Evolutionary conservation across 768 basidiomycete species (phyloP).

Genomic region (Boletus insuetus): DNA sequence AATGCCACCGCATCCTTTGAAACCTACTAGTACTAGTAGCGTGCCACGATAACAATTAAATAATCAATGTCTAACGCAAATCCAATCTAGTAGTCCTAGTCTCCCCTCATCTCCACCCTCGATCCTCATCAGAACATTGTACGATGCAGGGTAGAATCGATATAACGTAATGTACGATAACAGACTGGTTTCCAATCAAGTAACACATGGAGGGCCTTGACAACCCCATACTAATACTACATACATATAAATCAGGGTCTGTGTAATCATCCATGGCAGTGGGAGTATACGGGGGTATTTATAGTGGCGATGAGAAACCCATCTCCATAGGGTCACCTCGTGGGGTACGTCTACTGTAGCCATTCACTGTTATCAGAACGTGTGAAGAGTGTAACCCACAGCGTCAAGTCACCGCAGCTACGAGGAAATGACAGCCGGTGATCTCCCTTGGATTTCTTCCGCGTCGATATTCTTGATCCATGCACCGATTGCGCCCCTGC

Average conservation of each 20-base stretch:
- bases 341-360: slow-evolving; percentile 13
- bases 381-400: slow-evolving; percentile 1
- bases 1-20: background rate
- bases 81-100: background rate
- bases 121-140: background rate
- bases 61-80: background rate
- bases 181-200: slow-evolving; percentile 5
- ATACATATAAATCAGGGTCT: slow-evolving; percentile 9
- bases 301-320: slow-evolving; percentile 21
- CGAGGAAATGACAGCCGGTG: slow-evolving; percentile 4
- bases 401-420: slow-evolving; percentile 3
- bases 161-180: slow-evolving; percentile 24
- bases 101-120: too few species aligned
- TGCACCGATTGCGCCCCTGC: slow-evolving; percentile 89
- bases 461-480: slow-evolving; percentile 95
- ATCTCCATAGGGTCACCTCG: slow-evolving; percentile 25
- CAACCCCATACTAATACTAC: slow-evolving; percentile 7
- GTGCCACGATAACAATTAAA: background rate
- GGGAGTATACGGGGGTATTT: slow-evolving; percentile 26
- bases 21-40: background rate
- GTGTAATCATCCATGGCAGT: slow-evolving; percentile 12
- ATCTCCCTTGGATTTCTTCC: slow-evolving; percentile 23
- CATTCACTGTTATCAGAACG: slow-evolving; percentile 2
- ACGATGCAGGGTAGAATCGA: slow-evolving; percentile 1
- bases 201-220: slow-evolving; percentile 2